phyloP scores from a whole-genome alignment of 2,329 filamentous ascomycete genomes.

The Xylaria hypoxylon region DNA sequence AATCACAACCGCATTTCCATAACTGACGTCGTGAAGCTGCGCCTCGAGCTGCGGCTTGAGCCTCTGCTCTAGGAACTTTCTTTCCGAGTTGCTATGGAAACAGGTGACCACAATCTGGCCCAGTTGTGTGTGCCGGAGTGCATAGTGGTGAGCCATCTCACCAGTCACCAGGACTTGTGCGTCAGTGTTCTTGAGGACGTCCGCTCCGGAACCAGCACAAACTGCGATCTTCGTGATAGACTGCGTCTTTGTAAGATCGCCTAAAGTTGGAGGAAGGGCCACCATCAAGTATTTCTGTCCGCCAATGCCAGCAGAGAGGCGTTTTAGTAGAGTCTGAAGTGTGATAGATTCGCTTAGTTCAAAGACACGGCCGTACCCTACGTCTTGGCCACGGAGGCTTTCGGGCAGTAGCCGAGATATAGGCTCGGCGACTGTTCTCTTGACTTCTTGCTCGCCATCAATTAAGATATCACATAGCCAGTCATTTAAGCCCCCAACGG shows the following conservation, averaged over 20 bases:
- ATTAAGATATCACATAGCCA: slow-evolving; percentile 92
- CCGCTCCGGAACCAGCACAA: slow-evolving; percentile 88
- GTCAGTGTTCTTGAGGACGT: slow-evolving; percentile 75
- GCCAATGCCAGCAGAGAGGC: slow-evolving; percentile 75
- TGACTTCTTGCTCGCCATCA: slow-evolving; percentile 55
- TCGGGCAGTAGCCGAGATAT: slow-evolving; percentile 56
- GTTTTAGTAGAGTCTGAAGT: slow-evolving; percentile 59
- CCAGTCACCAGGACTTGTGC: slow-evolving; percentile 91
- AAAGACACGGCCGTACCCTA: slow-evolving; percentile 66
- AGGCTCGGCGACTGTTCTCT: slow-evolving; percentile 60
- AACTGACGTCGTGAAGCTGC: slow-evolving; percentile 63
- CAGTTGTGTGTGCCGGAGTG: slow-evolving; percentile 84
- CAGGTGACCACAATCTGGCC: slow-evolving; percentile 85
- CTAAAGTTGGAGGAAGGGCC: slow-evolving; percentile 59
- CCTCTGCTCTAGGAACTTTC: slow-evolving; percentile 79
- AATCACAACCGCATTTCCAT: slow-evolving; percentile 66
- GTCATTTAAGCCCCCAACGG: slow-evolving; percentile 85
- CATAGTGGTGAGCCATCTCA: slow-evolving; percentile 93
- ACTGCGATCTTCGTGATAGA: slow-evolving; percentile 78
- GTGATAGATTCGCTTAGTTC: slow-evolving; percentile 55
- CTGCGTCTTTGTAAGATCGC: slow-evolving; percentile 50
- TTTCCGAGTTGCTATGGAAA: slow-evolving; percentile 94
- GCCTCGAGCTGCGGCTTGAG: slow-evolving; percentile 74
- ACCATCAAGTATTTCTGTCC: slow-evolving; percentile 68
- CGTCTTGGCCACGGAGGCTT: slow-evolving; percentile 55